Evolutionary conservation across 192 early-diverging fungal genomes (phyloP).

Genomic region (Mortierella antarctica): DNA sequence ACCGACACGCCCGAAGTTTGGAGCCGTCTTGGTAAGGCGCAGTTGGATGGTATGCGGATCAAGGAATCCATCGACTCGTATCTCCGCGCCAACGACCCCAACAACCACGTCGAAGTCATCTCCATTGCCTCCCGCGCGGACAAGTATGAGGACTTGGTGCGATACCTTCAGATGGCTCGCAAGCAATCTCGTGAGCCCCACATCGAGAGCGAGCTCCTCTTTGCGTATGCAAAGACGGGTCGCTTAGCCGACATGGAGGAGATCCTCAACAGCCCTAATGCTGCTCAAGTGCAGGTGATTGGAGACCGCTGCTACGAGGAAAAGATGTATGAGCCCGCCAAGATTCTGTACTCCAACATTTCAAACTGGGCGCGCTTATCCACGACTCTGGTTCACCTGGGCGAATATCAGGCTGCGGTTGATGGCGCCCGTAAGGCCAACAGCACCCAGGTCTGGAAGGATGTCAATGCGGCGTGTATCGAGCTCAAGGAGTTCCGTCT

Average conservation of each 20-base stretch:
- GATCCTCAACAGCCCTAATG: conserved; percentile 91
- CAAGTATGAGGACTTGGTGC: conserved; percentile 95
- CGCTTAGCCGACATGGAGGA: conserved; percentile 93
- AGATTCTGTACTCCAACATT: conserved; percentile 93
- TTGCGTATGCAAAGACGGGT: conserved; percentile 96
- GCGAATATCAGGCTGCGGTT: conserved; percentile 96
- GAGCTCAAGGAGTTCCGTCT: conserved; percentile 94
- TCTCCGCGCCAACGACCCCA: conserved; percentile 92
- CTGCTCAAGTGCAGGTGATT: conserved; percentile 92
- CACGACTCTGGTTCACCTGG: conserved; percentile 92
- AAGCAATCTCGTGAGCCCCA: conserved; percentile 93
- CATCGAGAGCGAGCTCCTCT: conserved; percentile 95
- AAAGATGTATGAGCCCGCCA: conserved; percentile 92
- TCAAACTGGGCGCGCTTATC: conserved; percentile 98
- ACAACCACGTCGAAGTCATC: conserved; percentile 92
- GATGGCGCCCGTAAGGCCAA: conserved; percentile 99
- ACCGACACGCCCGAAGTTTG: conserved; percentile 91
- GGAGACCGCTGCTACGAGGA: conserved; percentile 97
- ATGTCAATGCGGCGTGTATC: conserved; percentile 97
- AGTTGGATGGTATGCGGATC: conserved; percentile 89
- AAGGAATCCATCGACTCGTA: conserved; percentile 98
- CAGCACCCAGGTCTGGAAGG: conserved; percentile 99
- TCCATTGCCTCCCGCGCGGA: conserved; percentile 81
- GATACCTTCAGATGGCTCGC: conserved; percentile 96
- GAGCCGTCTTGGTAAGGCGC: conserved; percentile 95